Evolutionary conservation across 2,329 filamentous ascomycete species (phyloP), one percentile per base, ranked within the genome.

Genomic region (Nigrospora oryzae): DNA sequence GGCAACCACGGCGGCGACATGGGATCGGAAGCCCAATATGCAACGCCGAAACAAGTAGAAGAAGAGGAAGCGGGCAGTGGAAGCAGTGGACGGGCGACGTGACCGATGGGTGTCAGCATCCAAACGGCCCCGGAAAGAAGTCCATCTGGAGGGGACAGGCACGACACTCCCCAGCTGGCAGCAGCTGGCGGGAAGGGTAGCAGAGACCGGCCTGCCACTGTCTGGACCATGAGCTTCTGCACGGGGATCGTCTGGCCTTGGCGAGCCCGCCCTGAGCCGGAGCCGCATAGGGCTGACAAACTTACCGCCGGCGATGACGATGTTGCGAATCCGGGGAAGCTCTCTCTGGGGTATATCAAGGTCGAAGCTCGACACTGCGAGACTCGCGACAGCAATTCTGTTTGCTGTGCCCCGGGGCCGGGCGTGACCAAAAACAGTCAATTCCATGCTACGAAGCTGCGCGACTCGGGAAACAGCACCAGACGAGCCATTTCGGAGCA

Each of bases 221-320:
- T 16, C 34, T n/a, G 34, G 34, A 16, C 16, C 34, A 10, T 11
- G 34, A 11, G 34, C 14, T 36, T 16, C 16, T 16, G 34, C 14
- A 36, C 23, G 23, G 23, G 23, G 23, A 28, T 28, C 23, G 8
- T 28, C 34, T 36, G 28, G 40, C 30, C 40, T 42, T 42, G 40
- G 40, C 40, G 36, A 23, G 40, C 32, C 40, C 40, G 32, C 34
- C 28, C 42, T 37, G 14, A 36, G 51, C 45, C 46, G 46, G 54
- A 49, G 54, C 53, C 46, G 50, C 52, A 47, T 63, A 62, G 58
- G 60, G 60, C 58, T 62, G 59, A 59, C 49, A 54, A 49, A 57
- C 56, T 62, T 60, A 53, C 62, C 60, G 60, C 58, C 59, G 60
- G 53, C 59, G 58, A 55, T 55, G 59, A 59, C 56, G 56, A 56